These are phyloP conservation scores for Ceratorhiza oryzae-sativae DNA, from an alignment of 1,284 basidiomycete genomes.

Conservation along the genomic window DNA sequence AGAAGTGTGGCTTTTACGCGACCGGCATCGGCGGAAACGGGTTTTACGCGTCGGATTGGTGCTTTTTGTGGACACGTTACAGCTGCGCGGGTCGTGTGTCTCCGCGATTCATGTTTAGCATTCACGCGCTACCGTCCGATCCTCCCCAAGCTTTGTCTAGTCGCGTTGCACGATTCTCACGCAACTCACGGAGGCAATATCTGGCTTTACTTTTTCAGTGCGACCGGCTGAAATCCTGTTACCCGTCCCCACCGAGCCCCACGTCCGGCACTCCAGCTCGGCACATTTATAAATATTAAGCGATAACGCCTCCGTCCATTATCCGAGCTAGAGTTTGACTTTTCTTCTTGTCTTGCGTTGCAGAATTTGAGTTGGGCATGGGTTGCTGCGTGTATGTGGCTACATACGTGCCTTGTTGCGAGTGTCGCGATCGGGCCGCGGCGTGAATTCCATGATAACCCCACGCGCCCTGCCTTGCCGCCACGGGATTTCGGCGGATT, in stretches of 20 bases:
- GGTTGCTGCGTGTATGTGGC: no score
- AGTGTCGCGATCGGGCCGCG: background rate
- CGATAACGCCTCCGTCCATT: background rate
- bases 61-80: background rate
- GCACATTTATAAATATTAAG: background rate
- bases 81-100: background rate
- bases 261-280: conserved; percentile 8
- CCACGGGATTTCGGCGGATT: conserved; percentile 4
- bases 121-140: no score
- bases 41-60: background rate
- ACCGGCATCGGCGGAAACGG: background rate
- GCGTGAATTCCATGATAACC: background rate
- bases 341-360: no score
- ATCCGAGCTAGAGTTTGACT: no score
- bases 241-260: conserved; percentile 12
- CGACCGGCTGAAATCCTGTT: background rate
- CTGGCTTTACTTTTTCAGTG: background rate
- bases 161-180: background rate
- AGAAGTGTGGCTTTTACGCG: background rate
- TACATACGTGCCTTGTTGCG: no score
- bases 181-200: background rate
- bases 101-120: background rate
- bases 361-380: no score
- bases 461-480: conserved; percentile 20
- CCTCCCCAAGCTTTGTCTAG: no score